Evolutionary conservation across 2,329 filamentous ascomycete species (phyloP).

Genomic region (Alternaria triticimaculans): DNA sequence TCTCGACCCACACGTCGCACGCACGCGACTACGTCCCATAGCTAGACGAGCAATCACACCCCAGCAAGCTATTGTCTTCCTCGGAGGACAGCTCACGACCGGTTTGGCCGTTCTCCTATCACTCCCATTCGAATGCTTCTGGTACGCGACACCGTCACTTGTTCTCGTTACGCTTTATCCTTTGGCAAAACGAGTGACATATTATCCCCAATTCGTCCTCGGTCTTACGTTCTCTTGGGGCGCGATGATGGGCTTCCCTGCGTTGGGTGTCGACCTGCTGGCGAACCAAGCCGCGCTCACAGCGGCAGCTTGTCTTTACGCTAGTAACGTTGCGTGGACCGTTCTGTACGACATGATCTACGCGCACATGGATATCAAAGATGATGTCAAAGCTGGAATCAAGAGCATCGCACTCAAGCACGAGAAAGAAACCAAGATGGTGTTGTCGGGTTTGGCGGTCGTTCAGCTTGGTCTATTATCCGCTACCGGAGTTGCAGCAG

Average conservation of each 20-base stretch:
- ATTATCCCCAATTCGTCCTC: constrained; percentile 85
- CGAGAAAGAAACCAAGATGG: constrained; percentile 75
- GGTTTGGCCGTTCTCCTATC: constrained; percentile 78
- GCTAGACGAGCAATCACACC: constrained; percentile 79
- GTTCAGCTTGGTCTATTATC: constrained; percentile 73
- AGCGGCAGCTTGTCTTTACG: constrained; percentile 73
- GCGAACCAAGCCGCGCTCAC: constrained; percentile 66
- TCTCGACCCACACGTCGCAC: constrained; percentile 78
- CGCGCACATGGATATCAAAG: constrained; percentile 88
- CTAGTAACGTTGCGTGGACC: constrained; percentile 84
- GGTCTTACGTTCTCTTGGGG: constrained; percentile 90
- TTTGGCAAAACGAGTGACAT: constrained; percentile 82
- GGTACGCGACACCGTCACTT: constrained; percentile 78
- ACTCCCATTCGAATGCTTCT: constrained; percentile 75
- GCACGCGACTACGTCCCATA: constrained; percentile 80
- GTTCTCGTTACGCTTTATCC: constrained; percentile 78
- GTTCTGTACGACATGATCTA: constrained; percentile 93
- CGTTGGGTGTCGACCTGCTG: constrained; percentile 78
- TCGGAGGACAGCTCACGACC: constrained; percentile 74
- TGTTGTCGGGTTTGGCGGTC: constrained; percentile 73
- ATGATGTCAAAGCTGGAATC: constrained; percentile 85
- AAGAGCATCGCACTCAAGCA: constrained; percentile 87
- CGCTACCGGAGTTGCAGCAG: constrained; percentile 69
- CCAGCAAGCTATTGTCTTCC: constrained; percentile 74
- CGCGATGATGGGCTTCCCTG: constrained; percentile 85